phyloP scores from a whole-genome alignment of 1,284 basidiomycete genomes.

The Agaricales sp. region DNA sequence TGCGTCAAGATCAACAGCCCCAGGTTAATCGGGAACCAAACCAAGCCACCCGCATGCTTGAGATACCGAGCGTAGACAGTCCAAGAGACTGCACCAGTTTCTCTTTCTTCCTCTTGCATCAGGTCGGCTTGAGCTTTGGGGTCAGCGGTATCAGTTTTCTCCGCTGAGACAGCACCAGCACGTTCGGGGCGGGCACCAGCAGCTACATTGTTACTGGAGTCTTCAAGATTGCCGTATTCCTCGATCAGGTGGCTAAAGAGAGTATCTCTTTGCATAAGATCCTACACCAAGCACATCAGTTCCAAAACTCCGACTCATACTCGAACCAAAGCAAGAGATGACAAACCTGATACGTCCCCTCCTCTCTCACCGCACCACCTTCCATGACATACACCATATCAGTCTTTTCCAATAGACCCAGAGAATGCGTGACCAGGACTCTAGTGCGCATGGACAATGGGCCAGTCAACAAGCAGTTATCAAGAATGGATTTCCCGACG shows the following conservation, averaged over 20 bases:
- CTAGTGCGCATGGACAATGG: slow-evolving; percentile 39
- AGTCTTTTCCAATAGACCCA: slow-evolving; percentile 37
- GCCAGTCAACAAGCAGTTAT: slow-evolving; percentile 32
- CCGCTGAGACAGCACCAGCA: no score
- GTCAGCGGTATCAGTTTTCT: neutral
- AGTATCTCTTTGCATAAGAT: slow-evolving; percentile 29
- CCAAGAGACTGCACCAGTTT: slow-evolving; percentile 20
- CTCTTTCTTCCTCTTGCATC: slow-evolving; percentile 24
- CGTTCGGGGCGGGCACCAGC: neutral
- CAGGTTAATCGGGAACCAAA: slow-evolving; percentile 15
- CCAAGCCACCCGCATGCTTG: slow-evolving; percentile 19
- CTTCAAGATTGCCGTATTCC: slow-evolving; percentile 27
- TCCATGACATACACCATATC: slow-evolving; percentile 48
- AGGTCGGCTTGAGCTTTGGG: slow-evolving; percentile 20
- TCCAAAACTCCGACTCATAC: no score
- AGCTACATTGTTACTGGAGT: slow-evolving; percentile 12
- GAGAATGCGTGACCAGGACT: slow-evolving; percentile 49
- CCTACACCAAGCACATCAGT: no score
- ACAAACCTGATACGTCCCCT: slow-evolving; percentile 32
- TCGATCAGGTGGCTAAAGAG: slow-evolving; percentile 35
- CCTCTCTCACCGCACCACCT: slow-evolving; percentile 38
- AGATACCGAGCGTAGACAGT: slow-evolving; percentile 28
- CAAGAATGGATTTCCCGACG: slow-evolving; percentile 32
- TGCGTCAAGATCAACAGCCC: slow-evolving; percentile 1
- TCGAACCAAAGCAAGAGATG: no score